Base-by-base conservation (phyloP, 768 basidiomycete genomes). In the Amanita muscaria region DNA sequence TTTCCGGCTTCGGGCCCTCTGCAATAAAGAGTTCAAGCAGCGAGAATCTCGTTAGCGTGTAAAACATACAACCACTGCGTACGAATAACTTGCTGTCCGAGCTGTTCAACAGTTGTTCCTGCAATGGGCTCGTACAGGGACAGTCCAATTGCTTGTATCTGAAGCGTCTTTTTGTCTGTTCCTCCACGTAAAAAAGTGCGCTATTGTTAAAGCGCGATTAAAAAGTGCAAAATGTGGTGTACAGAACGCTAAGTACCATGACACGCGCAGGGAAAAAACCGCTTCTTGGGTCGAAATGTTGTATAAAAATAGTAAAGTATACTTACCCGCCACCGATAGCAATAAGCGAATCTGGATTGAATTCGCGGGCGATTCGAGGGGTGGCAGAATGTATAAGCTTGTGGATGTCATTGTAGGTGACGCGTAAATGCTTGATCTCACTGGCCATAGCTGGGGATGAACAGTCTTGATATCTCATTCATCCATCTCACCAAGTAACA, bases 201-300 rank as follows among this genome's bases (percentile, higher is more conserved):
- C 84, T 44, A 25, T 16, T 3, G 33, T 8, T 7, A 15, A 19
- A 8, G 15, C 3, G 8, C 88, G 47, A 29, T 33, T 49, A 33
- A 42, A 32, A 22, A 33, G 11, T 44, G 48, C 19, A 47, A 41
- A 18, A 24, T n/a, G 14, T 40, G 16, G 27, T 32, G 27, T n/a
- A 35, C 19, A 23, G 34, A 18, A 35, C 24, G 40, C 10, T 30
- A 50, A n/a, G n/a, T 53, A 82, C 84, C 76, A 94, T 74, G 34
- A 96, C 86, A 35, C 93, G 83, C 16, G 93, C 93, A 40, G 93
- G 93, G 66, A 97, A 92, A 68, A 94, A 97, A 22, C 94, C 93
- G 34, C 90, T n/a, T n/a, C n/a, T n/a, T n/a, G n/a, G n/a, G n/a
- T n/a, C n/a, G n/a, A n/a, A n/a, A n/a, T n/a, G n/a, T n/a, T n/a